A percentile compares a stretch with the other conserved stretches of the same genome.
Conservation (phyloP, 331 rosid species). For the Stylosanthes scabra region DNA sequence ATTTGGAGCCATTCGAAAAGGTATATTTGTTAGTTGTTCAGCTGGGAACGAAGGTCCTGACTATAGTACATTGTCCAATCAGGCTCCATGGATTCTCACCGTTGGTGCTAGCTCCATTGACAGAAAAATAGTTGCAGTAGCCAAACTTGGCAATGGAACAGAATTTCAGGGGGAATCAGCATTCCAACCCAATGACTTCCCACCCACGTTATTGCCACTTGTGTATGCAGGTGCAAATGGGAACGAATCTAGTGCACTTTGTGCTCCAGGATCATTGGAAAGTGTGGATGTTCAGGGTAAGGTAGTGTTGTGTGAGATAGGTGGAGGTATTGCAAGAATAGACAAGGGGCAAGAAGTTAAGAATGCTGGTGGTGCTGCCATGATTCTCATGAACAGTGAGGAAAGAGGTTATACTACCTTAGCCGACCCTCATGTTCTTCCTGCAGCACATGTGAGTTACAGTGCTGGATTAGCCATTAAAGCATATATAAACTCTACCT, state of each 20-base stretch:
- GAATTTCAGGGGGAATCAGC: constrained; percentile 56
- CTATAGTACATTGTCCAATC: constrained; percentile 44
- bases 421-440: constrained; percentile 68
- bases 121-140: constrained; percentile 52
- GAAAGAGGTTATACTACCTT: constrained; percentile 33
- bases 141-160: constrained; percentile 60
- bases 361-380: constrained; percentile 65
- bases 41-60: constrained; percentile 65
- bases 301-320: constrained; percentile 64
- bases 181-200: constrained; percentile 54
- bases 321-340: constrained; percentile 41
- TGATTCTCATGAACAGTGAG: constrained; percentile 61
- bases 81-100: constrained; percentile 82
- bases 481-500: constrained; percentile 56
- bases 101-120: constrained; percentile 82
- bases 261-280: constrained; percentile 45
- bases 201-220: constrained; percentile 49
- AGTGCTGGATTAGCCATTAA: constrained; percentile 46
- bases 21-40: constrained; percentile 77
- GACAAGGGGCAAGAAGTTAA: constrained; percentile 60
- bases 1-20: constrained; percentile 62
- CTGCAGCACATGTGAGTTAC: constrained; percentile 56
- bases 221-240: constrained; percentile 60
- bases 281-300: constrained; percentile 53
- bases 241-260: constrained; percentile 28